These are phyloP conservation scores for Malassezia caprae DNA, from an alignment of 1,284 basidiomycete genomes.

Conservation along the genomic window DNA sequence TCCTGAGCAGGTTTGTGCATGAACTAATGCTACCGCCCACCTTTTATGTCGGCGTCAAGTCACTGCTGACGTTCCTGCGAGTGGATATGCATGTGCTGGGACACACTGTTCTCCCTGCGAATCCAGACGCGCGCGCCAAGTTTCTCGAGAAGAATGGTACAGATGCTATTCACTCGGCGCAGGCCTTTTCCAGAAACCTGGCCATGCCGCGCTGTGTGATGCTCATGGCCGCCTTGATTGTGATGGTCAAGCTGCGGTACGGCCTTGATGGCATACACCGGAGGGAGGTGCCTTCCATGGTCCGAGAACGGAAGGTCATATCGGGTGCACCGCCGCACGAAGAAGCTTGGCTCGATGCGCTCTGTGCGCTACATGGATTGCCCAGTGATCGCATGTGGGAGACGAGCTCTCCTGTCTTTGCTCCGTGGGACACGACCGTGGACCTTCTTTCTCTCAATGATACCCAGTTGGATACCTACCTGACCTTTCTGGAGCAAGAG, in stretches of 20 bases:
- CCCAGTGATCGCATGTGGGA: not conserved
- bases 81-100: conserved; percentile 14
- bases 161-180: not conserved
- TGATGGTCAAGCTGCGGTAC: conserved; percentile 37
- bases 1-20: conserved; percentile 69
- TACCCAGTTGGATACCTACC: conserved; percentile 7
- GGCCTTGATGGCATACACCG: conserved; percentile 35
- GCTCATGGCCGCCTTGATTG: conserved; percentile 54
- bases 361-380: not conserved
- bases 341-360: conserved; percentile 7
- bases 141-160: not conserved
- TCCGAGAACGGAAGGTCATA: conserved; percentile 21
- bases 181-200: conserved; percentile 50
- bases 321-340: conserved; percentile 49
- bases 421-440: conserved; percentile 11
- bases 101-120: conserved; percentile 1
- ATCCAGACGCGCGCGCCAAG: not conserved
- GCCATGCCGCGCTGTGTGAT: conserved; percentile 62
- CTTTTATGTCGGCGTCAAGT: conserved; percentile 27
- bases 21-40: conserved; percentile 65
- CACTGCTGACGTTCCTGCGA: conserved; percentile 20
- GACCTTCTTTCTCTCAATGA: conserved; percentile 12
- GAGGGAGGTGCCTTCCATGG: conserved; percentile 13
- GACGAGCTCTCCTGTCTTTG: not conserved
- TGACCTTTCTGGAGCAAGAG: conserved; percentile 11